Percentiles rank a stretch among this genome's conserved stretches.
Evolutionary conservation across 495 filamentous ascomycete species (phyloP).

Genomic region (Podospora pseudopauciseta): DNA sequence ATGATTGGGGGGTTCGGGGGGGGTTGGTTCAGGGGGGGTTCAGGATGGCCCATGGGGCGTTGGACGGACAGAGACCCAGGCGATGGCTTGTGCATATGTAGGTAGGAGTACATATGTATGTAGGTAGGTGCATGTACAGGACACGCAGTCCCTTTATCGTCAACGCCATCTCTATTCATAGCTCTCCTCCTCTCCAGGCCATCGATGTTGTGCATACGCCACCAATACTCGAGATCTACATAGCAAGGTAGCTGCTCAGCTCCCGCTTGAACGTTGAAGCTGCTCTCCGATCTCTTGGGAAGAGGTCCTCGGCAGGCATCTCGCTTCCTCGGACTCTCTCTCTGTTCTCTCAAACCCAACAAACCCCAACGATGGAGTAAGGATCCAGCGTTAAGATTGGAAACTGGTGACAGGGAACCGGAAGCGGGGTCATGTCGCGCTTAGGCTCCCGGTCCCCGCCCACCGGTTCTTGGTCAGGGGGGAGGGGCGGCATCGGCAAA

Average conservation of each 20-base stretch:
- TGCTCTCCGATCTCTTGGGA: neutral
- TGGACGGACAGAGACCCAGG: neutral
- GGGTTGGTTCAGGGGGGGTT: too few relatives aligned
- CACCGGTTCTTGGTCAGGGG: constrained; percentile 34
- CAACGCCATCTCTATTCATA: neutral
- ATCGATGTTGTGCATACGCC: neutral
- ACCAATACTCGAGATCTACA: neutral
- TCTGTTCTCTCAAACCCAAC: neutral
- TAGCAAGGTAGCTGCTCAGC: too few relatives aligned
- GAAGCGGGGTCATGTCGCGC: constrained; percentile 1
- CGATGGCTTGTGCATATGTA: neutral
- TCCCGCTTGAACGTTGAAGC: neutral
- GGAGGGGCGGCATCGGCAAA: constrained; percentile 41
- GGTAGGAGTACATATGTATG: neutral
- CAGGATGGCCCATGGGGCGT: neutral
- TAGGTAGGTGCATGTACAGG: neutral
- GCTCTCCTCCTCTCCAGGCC: neutral
- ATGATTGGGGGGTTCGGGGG: neutral
- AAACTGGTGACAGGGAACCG: constrained; percentile 2
- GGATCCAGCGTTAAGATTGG: neutral
- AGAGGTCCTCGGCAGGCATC: neutral
- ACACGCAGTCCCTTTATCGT: neutral
- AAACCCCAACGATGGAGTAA: neutral
- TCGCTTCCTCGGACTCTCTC: neutral
- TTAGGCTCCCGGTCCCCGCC: constrained; percentile 31